phyloP scores from a whole-genome alignment of 768 basidiomycete genomes.

The Lentinula detonsa region DNA sequence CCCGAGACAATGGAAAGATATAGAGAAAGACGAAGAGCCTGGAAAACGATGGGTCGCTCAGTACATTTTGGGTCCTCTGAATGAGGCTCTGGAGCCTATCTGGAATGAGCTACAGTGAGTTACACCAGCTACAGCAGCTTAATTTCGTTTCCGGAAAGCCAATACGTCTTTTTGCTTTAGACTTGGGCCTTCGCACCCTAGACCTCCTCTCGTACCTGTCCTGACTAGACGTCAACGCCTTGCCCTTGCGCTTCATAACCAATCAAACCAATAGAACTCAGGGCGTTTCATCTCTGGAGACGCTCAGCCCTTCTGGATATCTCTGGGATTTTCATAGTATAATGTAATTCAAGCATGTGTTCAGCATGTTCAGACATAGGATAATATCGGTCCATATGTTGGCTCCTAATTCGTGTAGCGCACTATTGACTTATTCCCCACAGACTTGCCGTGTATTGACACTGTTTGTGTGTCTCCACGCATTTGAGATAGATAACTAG shows the following conservation, averaged over 20 bases:
- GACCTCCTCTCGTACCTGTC: not conserved
- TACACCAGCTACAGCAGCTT: no score
- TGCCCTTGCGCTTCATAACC: not conserved
- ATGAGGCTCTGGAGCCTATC: not conserved
- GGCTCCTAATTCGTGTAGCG: no score
- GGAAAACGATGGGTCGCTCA: not conserved
- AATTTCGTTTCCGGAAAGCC: no score
- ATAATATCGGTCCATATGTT: no score
- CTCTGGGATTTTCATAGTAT: no score
- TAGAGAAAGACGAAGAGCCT: not conserved
- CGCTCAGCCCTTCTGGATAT: not conserved
- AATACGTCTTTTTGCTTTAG: not conserved
- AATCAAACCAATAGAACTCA: not conserved
- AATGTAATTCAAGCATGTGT: no score
- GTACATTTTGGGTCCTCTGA: not conserved
- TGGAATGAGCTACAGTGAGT: not conserved
- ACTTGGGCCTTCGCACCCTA: not conserved
- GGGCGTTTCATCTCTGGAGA: not conserved
- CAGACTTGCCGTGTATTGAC: no score
- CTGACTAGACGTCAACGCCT: not conserved
- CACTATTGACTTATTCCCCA: no score
- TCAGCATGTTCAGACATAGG: no score
- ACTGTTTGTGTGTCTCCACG: no score
- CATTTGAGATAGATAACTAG: no score
- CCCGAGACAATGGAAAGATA: not conserved